Evolutionary conservation across 257 asterid species (phyloP), one percentile per base, ranked within the genome.

Genomic region (Fraxinus cuspidata): DNA sequence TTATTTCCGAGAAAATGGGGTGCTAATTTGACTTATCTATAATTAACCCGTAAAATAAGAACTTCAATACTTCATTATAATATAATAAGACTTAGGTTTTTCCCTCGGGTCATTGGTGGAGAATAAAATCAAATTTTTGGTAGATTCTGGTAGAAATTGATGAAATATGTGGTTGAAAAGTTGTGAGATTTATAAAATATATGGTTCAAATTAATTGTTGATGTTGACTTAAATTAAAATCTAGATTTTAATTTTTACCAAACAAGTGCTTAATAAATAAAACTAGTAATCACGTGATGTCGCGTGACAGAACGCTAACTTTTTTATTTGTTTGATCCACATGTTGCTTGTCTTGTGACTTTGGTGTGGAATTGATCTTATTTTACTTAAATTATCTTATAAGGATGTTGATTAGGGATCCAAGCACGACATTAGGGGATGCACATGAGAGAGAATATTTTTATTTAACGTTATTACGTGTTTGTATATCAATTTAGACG

Each of bases 281-380:
- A 74, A 80, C 75, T 83, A 67, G 84, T 73, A 85, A 83, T 87
- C 96, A 88, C 94, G 90, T 91, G 94, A 86, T 71, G 85, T 84
- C 91, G 90, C 94, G 90, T 91, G 96, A 91, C 87, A 85, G 80
- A 77, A 80, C 86, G 83, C 85, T 74, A 77, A 83, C 86, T 84
- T 77, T 82, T 81, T 81, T 64, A 81, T 83, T 84, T 70, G 78
- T 83, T 77, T 78, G 68, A 73, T 78, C 10, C 73, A 64, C 78
- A 75, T 82, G 80, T 81, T 90, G 88, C 64, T 70, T 74, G 74
- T 75, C 87, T 85, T 88, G 89, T 88, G 91, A 90, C 82, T 75
- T 82, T 63, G 81, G 82, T 81, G 75, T 73, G 76, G 70, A 81
- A 69, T 72, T 79, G 40, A 76, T 64, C 74, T 40, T 85, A 60